Evolutionary conservation across 768 basidiomycete genomes (phyloP).

Genomic region (Xerocomus spinulosus): DNA sequence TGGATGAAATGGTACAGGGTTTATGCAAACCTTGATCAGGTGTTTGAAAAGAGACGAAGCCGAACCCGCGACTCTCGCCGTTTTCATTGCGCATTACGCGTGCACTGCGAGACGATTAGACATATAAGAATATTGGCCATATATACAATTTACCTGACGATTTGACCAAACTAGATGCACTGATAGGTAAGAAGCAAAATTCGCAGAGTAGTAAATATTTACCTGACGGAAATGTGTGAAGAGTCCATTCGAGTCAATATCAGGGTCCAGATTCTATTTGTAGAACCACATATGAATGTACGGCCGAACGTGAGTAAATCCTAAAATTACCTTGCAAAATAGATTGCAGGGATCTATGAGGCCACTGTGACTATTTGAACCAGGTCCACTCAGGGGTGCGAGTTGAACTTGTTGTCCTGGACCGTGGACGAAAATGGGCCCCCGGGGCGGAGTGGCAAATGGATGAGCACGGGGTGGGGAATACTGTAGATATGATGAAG

Average conservation of each 20-base stretch:
- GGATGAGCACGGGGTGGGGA: conserved; percentile 62
- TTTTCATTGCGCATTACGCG: conserved; percentile 87
- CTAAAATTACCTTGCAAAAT: conserved; percentile 66
- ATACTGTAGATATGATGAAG: conserved; percentile 39
- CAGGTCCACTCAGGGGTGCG: conserved; percentile 68
- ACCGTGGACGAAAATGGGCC: conserved; percentile 66
- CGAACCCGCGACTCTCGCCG: conserved; percentile 82
- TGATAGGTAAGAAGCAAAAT: conserved; percentile 14
- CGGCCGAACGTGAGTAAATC: conserved; percentile 10
- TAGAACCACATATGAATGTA: conserved; percentile 2
- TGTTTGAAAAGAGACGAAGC: conserved; percentile 83
- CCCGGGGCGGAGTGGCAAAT: conserved; percentile 37
- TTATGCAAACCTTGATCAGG: conserved; percentile 66
- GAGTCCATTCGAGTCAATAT: conserved; percentile 80
- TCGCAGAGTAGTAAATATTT: conserved; percentile 2
- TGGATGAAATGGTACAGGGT: neutral
- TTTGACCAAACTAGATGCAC: conserved; percentile 68
- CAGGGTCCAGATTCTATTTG: conserved; percentile 74
- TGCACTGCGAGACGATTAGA: conserved; percentile 47
- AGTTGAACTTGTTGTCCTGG: conserved; percentile 89
- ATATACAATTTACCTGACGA: conserved; percentile 62
- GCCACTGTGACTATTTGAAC: conserved; percentile 80
- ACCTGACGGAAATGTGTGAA: conserved; percentile 81
- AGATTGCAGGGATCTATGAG: conserved; percentile 88
- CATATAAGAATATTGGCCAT: neutral